Percentiles rank a stretch among this genome's conserved stretches.
These are phyloP conservation scores for Citrus inodora DNA, from an alignment of 345 rosid genomes.

Conservation along the genomic window DNA sequence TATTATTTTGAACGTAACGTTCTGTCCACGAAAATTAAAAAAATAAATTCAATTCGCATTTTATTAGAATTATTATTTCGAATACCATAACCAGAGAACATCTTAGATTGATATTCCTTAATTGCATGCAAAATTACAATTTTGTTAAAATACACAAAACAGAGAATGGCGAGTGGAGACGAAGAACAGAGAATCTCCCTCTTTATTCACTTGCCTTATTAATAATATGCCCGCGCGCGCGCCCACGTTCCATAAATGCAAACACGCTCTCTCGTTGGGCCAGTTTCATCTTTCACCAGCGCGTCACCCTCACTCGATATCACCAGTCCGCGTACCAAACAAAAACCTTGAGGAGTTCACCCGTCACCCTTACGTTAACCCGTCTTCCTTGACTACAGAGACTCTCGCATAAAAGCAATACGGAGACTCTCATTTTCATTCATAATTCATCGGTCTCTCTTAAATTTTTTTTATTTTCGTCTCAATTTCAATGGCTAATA, in stretches of 20 bases:
- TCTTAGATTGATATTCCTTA: neutral
- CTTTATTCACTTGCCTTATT: neutral
- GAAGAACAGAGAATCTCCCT: neutral
- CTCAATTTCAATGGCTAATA: conserved; percentile 12
- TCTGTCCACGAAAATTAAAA: neutral
- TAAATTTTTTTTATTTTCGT: no score
- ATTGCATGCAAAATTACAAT: neutral
- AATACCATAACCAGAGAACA: neutral
- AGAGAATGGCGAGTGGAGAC: neutral
- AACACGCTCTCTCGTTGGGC: no score
- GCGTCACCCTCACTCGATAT: neutral
- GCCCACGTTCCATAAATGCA: neutral
- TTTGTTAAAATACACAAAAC: neutral
- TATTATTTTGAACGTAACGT: neutral
- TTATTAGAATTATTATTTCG: neutral
- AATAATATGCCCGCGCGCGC: no score
- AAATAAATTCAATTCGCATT: neutral
- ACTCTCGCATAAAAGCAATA: neutral
- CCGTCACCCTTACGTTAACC: neutral
- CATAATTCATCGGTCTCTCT: neutral
- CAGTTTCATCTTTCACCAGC: neutral
- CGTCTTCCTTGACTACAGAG: neutral
- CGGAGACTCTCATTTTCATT: neutral
- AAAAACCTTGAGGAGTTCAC: neutral
- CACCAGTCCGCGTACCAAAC: neutral